Conservation (phyloP, 2,329 filamentous ascomycete genomes). For the Fusarium sp. region DNA sequence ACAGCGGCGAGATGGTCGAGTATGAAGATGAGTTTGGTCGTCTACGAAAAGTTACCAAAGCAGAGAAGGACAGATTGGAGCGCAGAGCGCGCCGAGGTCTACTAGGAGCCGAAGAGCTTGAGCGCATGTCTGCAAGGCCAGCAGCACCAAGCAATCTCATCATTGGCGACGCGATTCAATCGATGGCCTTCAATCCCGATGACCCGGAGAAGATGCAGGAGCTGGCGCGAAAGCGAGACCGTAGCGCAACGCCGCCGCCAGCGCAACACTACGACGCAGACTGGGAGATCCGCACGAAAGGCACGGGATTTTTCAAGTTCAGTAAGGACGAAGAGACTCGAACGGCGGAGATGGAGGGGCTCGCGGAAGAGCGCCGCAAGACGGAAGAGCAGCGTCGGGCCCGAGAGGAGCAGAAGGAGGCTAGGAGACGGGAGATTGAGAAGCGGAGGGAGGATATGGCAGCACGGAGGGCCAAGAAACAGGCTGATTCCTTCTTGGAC, state of each 20-base stretch:
- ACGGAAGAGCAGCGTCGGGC: conserved; percentile 73
- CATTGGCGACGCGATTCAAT: conserved; percentile 86
- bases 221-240: conserved; percentile 81
- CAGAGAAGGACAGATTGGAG: conserved; percentile 74
- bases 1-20: conserved; percentile 76
- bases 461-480: conserved; percentile 69
- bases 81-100: conserved; percentile 63
- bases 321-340: conserved; percentile 77
- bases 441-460: conserved; percentile 71
- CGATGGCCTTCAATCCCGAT: conserved; percentile 83
- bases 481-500: conserved; percentile 79
- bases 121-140: conserved; percentile 75
- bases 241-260: conserved; percentile 81
- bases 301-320: conserved; percentile 93
- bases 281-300: conserved; percentile 85
- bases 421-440: conserved; percentile 73
- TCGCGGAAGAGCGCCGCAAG: conserved; percentile 74
- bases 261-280: conserved; percentile 87
- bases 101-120: conserved; percentile 70
- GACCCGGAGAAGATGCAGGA: conserved; percentile 79
- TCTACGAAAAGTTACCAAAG: conserved; percentile 76
- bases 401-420: conserved; percentile 67
- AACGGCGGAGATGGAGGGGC: conserved; percentile 77
- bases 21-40: conserved; percentile 94
- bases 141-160: conserved; percentile 77